Percentiles rank a stretch among this genome's conserved stretches.
phyloP scores from a whole-genome alignment of 371 early-diverging fungal species.

The Syncephalastrum monosporum region DNA sequence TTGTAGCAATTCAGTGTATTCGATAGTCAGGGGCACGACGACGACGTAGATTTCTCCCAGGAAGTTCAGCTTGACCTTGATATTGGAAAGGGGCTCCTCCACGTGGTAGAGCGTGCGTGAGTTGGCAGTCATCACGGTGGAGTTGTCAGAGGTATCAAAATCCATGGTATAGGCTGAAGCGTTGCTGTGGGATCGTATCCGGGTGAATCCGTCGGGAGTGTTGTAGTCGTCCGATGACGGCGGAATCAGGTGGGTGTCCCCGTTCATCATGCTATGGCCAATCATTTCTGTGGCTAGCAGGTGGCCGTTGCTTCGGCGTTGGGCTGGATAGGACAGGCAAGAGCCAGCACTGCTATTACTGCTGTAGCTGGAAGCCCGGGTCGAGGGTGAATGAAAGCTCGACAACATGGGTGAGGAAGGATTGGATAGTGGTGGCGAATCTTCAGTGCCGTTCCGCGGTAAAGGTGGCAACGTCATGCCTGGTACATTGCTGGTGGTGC shows the following conservation, averaged over 20 bases:
- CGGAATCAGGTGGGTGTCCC: slow-evolving; percentile 5
- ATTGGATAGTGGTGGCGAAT: slow-evolving; percentile 48
- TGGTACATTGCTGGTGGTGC: slow-evolving; percentile 3
- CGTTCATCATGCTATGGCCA: slow-evolving; percentile 3
- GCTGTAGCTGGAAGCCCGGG: slow-evolving; percentile 10
- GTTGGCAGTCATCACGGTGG: slow-evolving; percentile 9
- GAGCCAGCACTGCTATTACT: slow-evolving; percentile 9
- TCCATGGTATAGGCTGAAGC: slow-evolving; percentile 19
- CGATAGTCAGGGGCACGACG: slow-evolving; percentile 73
- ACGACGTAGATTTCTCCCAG: slow-evolving; percentile 84
- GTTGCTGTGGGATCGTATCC: slow-evolving; percentile 59
- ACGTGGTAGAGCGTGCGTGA: slow-evolving; percentile 24
- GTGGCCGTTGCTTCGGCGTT: slow-evolving; percentile 14
- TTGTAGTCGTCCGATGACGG: background rate
- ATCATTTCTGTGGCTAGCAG: slow-evolving; percentile 23
- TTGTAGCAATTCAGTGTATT: slow-evolving; percentile 68
- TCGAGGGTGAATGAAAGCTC: slow-evolving; percentile 10
- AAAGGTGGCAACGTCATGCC: slow-evolving; percentile 51
- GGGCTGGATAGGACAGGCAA: background rate
- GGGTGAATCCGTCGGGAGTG: slow-evolving; percentile 11
- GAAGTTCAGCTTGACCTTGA: slow-evolving; percentile 87
- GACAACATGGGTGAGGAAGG: slow-evolving; percentile 44
- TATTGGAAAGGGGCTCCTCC: slow-evolving; percentile 12
- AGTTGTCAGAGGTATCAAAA: slow-evolving; percentile 12
- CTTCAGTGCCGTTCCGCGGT: slow-evolving; percentile 37